Evolutionary conservation across 148 eudicot species (phyloP), one percentile per base, ranked within the genome.

Genomic region (Beta vulgaris): DNA sequence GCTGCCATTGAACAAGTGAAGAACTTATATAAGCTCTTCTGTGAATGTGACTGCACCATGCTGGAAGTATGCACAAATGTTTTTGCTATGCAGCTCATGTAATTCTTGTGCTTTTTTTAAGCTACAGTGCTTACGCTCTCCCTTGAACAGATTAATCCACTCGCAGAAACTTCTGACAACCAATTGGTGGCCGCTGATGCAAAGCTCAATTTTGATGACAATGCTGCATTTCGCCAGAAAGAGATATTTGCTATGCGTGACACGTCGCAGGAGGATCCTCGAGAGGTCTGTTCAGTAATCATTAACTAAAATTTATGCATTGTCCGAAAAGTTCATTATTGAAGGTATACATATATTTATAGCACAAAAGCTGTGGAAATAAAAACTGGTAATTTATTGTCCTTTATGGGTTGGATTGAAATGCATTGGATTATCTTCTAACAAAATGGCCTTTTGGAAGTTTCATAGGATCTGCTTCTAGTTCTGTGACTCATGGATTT

Each of bases 161-260:
- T 95, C 48, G 98, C 98, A 63, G 97, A 95, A 82, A 95, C 98
- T 81, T 72, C 92, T 76, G 96, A 92, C 79, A 85, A 84, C 6
- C 82, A 84, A 85, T 80, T 95, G 84, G 97, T 95, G 32, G 97
- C 98, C 77, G 97, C 97, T 77, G 98, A 95, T 86, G 98, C 98
- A 51, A 95, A 95, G 81, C 80, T 95, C 68, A 95, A 95, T 75
- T 95, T 95, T 82, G 97, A 95, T 82, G 98, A 95, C 82, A 95
- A 95, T 87, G 98, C 98, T 83, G 93, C 88, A 63, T 95, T 82
- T 73, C 93, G 97, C 43, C 97, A 88, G 76, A 92, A 95, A 80
- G 98, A 92, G 69, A 90, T 91, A 55, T 95, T 95, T 89, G 86
- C 92, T 81, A 88, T 90, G 66, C 97, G 97, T 66, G 98, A 95